Evolutionary conservation across 805 yeast genomes (phyloP).

Genomic region (Starmera caribaea): DNA sequence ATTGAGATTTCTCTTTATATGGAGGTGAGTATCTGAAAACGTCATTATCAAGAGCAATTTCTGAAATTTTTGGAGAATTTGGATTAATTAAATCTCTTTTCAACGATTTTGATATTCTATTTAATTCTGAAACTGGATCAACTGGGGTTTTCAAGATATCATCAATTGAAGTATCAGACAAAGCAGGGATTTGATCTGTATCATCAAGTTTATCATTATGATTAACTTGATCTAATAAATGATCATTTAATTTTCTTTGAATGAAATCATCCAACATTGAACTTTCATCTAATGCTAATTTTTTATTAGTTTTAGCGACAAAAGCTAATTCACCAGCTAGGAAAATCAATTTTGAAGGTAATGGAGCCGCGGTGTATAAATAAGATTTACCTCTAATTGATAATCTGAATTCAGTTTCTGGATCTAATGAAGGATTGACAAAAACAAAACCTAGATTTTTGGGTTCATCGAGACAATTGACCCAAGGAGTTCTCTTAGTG

Average conservation of each 20-base stretch:
- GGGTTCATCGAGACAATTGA: conserved; percentile 28
- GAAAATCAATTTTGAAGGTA: conserved; percentile 34
- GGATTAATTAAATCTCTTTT: conserved; percentile 21
- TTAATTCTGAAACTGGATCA: conserved; percentile 15
- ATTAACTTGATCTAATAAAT: too few species aligned
- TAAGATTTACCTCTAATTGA: conserved; percentile 32
- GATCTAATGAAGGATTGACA: conserved; percentile 18
- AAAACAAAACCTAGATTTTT: conserved; percentile 20
- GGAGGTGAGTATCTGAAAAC: conserved; percentile 18
- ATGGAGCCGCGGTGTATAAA: conserved; percentile 31
- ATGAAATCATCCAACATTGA: conserved; percentile 27
- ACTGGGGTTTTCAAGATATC: conserved; percentile 24
- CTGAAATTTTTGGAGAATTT: conserved; percentile 10
- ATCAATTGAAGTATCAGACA: conserved; percentile 15
- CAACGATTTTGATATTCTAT: conserved; percentile 18
- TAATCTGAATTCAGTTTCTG: conserved; percentile 27
- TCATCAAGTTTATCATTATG: too few species aligned
- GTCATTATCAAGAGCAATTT: conserved; percentile 11
- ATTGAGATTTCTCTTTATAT: conserved; percentile 19
- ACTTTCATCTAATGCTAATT: conserved; percentile 20
- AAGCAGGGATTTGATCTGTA: conserved; percentile 2
- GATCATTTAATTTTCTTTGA: conserved; percentile 16
- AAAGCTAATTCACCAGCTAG: conserved; percentile 31
- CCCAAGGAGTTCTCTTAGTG: conserved; percentile 30
- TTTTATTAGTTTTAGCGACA: conserved; percentile 25